Percentiles rank a stretch among this genome's conserved stretches.
These are phyloP conservation scores for Immersiporthe knoxdaviesiana DNA, from an alignment of 2,329 filamentous ascomycete species.

Conservation along the genomic window DNA sequence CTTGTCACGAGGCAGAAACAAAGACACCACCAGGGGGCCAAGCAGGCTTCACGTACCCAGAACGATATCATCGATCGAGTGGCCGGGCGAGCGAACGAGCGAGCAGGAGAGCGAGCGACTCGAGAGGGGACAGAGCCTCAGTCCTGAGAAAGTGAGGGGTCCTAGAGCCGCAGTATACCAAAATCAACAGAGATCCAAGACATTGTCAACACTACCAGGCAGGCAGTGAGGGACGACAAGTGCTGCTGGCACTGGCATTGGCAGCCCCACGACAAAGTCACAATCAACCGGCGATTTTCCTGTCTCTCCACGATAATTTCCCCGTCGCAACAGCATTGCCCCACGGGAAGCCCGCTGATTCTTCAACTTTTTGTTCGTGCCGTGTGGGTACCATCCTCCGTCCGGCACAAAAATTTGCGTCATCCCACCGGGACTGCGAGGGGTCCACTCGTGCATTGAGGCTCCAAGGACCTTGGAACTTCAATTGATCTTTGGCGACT, in stretches of 20 bases:
- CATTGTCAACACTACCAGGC: not conserved
- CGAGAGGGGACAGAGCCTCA: not conserved
- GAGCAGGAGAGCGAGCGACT: not conserved
- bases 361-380: not conserved
- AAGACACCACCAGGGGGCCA: not conserved
- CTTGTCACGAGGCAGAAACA: not conserved
- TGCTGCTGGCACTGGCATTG: conserved; percentile 1
- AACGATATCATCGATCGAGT: not conserved
- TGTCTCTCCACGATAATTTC: conserved; percentile 25
- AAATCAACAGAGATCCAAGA: not conserved
- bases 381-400: not conserved
- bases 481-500: conserved; percentile 2
- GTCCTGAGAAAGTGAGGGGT: not conserved
- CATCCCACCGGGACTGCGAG: conserved; percentile 2
- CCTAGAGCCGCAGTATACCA: not conserved
- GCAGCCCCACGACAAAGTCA: not conserved
- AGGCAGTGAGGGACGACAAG: not conserved
- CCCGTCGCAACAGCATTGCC: conserved; percentile 18
- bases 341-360: conserved; percentile 18
- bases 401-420: conserved; percentile 6
- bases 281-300: conserved; percentile 10
- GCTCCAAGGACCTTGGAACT: conserved; percentile 9
- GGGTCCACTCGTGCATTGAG: conserved; percentile 12
- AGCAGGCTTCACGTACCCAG: not conserved
- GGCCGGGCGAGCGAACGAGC: not conserved